phyloP scores from a whole-genome alignment of 768 basidiomycete species.

The Leccinellum rugosiceps region DNA sequence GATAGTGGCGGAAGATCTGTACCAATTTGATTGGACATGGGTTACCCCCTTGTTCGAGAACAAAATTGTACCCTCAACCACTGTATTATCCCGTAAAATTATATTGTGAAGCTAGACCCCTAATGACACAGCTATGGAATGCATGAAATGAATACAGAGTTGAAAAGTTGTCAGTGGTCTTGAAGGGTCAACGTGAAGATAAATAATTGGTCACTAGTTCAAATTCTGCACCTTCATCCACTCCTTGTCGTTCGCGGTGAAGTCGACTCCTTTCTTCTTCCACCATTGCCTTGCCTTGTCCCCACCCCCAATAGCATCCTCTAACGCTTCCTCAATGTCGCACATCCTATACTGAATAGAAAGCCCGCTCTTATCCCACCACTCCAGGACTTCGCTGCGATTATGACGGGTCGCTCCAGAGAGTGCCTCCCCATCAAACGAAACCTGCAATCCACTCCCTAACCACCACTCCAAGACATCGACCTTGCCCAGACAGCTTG shows the following conservation, averaged over 20 bases:
- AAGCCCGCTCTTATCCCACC: constrained; percentile 82
- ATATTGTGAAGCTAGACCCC: constrained; percentile 7
- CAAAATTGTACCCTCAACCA: constrained; percentile 5
- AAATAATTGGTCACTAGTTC: constrained; percentile 41
- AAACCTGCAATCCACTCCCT: constrained; percentile 68
- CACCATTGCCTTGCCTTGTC: constrained; percentile 77
- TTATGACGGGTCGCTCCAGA: constrained; percentile 80
- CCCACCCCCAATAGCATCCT: constrained; percentile 83
- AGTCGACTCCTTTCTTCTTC: constrained; percentile 77
- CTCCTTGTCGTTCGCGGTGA: constrained; percentile 79
- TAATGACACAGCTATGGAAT: constrained; percentile 1
- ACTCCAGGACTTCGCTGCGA: constrained; percentile 76
- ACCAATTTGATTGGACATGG: background rate
- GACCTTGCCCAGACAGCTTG: constrained; percentile 76
- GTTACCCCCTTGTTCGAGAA: constrained; percentile 1
- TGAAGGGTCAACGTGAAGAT: background rate
- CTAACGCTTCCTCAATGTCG: constrained; percentile 88
- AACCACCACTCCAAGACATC: constrained; percentile 85
- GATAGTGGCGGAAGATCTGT: background rate
- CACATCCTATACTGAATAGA: constrained; percentile 86
- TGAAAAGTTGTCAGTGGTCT: background rate
- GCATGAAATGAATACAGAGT: background rate
- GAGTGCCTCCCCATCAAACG: constrained; percentile 78
- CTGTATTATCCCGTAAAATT: constrained; percentile 9
- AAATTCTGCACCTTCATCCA: constrained; percentile 83